Base-by-base conservation (phyloP, 148 eudicot genomes). In the Persicaria tinctoria region DNA sequence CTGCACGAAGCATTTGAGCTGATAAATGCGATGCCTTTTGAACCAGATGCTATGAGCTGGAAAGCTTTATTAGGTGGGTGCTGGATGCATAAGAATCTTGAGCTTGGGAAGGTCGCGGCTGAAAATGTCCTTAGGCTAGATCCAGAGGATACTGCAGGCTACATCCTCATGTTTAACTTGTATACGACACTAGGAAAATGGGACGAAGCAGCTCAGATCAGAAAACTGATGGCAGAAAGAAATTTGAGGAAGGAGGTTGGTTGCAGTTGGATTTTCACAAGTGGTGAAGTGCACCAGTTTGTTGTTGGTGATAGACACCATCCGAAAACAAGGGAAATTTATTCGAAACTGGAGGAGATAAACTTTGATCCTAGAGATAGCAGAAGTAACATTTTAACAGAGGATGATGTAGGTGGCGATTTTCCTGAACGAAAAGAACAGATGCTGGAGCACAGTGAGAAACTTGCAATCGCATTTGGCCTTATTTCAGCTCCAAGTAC, bases 1-100 rank as follows among this genome's bases (percentile, higher is more conserved):
- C 80, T 89, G 27, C 46, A 63, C 70, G 92, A 89, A 75, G 97
- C 93, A 76, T 66, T 78, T 88, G 80, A 89, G 87, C 23, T 81
- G 86, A 74, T 79, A 81, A 76, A 78, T 73, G 46, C 70, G 14
- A 92, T 92, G 95, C 89, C 92, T 47, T 86, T 83, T 70, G 79
- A 78, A 78, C 92, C 95, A 53, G 88, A 90, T 74, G 78, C 82
- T 46, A 87, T 87, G 9, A 75, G 88, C 32, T 92, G 79, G 79
- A 90, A 87, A 48, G 83, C 90, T 68, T 92, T 90, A 18, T 77
- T 92, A 69, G 97, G 94, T 77, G 94, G 92, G 77, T 79, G 88
- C 72, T 78, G 82, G 78, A 77, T 85, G 78, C 77, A 80, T 70
- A 64, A 73, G 17, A 77, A 87, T 64, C 60, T 82, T 32, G 81